Percentiles rank a stretch among this genome's conserved stretches.
Conservation (phyloP, 352 stramenopile species). For the Globisporangium alternatum region DNA sequence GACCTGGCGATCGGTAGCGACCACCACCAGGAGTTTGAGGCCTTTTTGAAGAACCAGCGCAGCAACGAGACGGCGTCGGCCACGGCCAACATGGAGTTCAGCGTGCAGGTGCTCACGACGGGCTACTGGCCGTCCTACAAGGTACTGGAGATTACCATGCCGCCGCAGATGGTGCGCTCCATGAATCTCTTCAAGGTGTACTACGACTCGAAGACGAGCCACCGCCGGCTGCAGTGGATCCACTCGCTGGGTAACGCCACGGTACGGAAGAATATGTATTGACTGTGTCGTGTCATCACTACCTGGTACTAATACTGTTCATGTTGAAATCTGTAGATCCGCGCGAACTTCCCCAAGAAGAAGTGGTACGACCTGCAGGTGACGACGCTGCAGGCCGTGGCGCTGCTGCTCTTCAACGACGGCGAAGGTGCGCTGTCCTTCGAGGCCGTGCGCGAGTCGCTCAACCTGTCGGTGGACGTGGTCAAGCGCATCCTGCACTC, state of each 20-base stretch:
- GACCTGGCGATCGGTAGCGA: conserved; percentile 97
- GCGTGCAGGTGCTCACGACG: conserved; percentile 97
- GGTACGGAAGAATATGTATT: conserved; percentile 33
- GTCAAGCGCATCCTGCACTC: conserved; percentile 98
- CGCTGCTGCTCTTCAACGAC: conserved; percentile 95
- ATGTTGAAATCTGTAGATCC: conserved; percentile 29
- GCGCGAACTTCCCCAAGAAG: conserved; percentile 80
- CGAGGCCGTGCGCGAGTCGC: conserved; percentile 85
- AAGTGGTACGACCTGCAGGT: conserved; percentile 98
- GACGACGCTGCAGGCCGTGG: conserved; percentile 96
- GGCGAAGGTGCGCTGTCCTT: conserved; percentile 85
- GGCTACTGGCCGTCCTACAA: conserved; percentile 99
- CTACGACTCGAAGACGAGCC: conserved; percentile 92
- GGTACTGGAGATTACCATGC: conserved; percentile 94
- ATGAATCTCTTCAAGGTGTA: conserved; percentile 97
- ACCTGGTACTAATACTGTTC: background rate
- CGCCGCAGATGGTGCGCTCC: conserved; percentile 91
- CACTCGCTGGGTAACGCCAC: conserved; percentile 96
- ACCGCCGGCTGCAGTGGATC: conserved; percentile 96
- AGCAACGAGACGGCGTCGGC: conserved; percentile 51
- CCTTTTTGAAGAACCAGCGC: conserved; percentile 86
- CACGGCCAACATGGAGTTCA: conserved; percentile 90
- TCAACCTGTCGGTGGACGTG: conserved; percentile 95
- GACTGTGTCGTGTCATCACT: background rate
- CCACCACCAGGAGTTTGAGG: conserved; percentile 96